Evolutionary conservation across 1,139 yeast genomes (phyloP), one percentile per base, ranked within the genome.

Genomic region (Geotrichum citri-aurantii): DNA sequence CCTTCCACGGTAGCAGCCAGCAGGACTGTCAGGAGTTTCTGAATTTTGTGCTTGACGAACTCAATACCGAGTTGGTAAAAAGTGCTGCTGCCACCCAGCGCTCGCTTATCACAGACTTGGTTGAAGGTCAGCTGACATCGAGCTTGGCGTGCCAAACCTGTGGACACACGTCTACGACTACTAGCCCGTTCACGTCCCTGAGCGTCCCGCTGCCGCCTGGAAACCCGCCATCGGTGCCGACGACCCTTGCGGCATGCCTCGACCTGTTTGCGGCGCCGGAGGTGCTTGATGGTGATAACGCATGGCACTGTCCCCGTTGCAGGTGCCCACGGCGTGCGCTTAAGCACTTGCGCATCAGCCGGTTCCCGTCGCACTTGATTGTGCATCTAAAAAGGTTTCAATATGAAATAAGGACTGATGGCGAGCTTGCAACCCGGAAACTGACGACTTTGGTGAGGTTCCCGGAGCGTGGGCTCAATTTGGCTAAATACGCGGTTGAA

Each of bases 21-120:
- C 98, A 93, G 69, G 99, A 93, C 71, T 88, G 96, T 64, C 91
- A 91, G 60, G 98, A 93, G 69, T 91, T 91, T 69, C 77, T 93
- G 63, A 88, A 88, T 57, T 91, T 89, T 67, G 69, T 92, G 21
- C 77, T 93, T 52, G 97, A 91, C 71, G 85, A 91, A 0, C 73
- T 93, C 40, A 98, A 93, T 69, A 95, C 89, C 68, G 99, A 93
- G 68, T 77, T 92, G 40, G 17, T 12, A 5, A 14, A n/a, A 12
- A 33, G 17, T 6, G 2, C 17, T n/a, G 2, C 40, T 11, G n/a
- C 3, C 17, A 12, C 37, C 95, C 90, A 2, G 95, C 89, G 17
- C 17, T 33, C 40, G 5, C n/a, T 33, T 14, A 14, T 33, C 17
- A 33, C 46, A 1, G 31, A 40, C 68, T 81, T 85, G 59, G 89